Evolutionary conservation across 1,284 basidiomycete genomes (phyloP), one percentile per base, ranked within the genome.

Genomic region (Ceratorhiza oryzae-sativae): DNA sequence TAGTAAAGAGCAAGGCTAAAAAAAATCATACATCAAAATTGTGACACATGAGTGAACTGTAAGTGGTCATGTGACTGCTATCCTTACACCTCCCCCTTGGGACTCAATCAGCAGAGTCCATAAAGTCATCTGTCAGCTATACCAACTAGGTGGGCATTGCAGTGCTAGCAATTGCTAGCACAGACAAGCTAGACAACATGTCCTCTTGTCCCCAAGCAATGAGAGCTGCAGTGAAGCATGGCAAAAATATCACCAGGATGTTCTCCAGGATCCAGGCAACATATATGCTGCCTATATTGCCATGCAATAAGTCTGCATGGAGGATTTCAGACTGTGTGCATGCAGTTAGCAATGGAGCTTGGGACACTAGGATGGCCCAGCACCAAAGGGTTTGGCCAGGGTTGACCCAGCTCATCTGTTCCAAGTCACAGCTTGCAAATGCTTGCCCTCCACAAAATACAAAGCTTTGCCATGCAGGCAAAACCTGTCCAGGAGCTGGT

Each of bases 101-200:
- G 53, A 56, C 53, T 56, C 53, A 56, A 6, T 3, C 6, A 56
- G 34, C 25, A 27, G 53, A 56, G 53, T 56, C 53, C 53, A 56
- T 56, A 32, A 3, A 3, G 2, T 56, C 53, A 56, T 34, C 34
- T 9, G 30, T 18, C 53, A 32, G 5, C 3, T 39, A 5, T 12
- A 32, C 25, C 48, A 15, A 23, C 48, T 6, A 18, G n/a, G 20
- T 18, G n/a, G 20, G 8, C 5, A 18, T 4, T n/a, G 45, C 9
- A 23, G 45, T 18, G 45, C 45, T 48, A 8, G 20, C n/a, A 18
- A 18, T 15, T 4, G 6, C 18, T 6, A 18, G 45, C 45, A n/a
- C 45, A 18, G 12, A 15, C 18, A 18, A 5, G 5, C 20, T 18
- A 25, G 23, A 3, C 27, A 56, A 32, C 8, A 56, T 2, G n/a